Percentiles rank a stretch among this genome's conserved stretches.
Evolutionary conservation across 2,329 filamentous ascomycete species (phyloP).

Genomic region (Colletotrichum echinochloae): DNA sequence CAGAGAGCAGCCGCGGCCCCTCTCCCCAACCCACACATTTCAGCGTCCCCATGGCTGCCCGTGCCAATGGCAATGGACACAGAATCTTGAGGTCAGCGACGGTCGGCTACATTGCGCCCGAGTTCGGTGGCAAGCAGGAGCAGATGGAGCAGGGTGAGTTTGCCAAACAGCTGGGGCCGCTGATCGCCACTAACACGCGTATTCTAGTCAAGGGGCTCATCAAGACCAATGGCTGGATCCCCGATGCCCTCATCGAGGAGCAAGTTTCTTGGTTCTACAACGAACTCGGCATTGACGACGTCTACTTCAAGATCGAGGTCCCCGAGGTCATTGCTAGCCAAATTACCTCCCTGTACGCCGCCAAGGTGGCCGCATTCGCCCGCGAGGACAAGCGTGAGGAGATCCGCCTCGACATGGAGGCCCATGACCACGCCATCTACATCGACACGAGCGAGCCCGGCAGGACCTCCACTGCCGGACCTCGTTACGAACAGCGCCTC

Average conservation of each 20-base stretch:
- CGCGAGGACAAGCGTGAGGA: constrained; percentile 94
- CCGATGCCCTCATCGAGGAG: constrained; percentile 81
- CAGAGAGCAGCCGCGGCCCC: constrained; percentile 70
- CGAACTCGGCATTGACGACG: constrained; percentile 96
- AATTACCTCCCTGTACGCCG: constrained; percentile 95
- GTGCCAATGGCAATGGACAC: constrained; percentile 70
- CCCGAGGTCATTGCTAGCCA: constrained; percentile 91
- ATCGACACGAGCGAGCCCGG: constrained; percentile 97
- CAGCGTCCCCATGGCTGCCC: constrained; percentile 71
- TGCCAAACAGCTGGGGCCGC: neutral
- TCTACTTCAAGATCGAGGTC: constrained; percentile 94
- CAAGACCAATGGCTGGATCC: constrained; percentile 85
- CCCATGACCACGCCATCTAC: constrained; percentile 94
- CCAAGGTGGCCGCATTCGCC: constrained; percentile 93
- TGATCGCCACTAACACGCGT: constrained; percentile 1
- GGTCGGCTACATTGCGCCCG: constrained; percentile 93
- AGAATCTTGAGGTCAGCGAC: constrained; percentile 87
- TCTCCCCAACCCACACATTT: constrained; percentile 92
- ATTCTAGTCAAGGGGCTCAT: constrained; percentile 81
- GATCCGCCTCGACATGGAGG: constrained; percentile 96
- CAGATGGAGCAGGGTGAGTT: constrained; percentile 84
- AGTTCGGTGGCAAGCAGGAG: constrained; percentile 90
- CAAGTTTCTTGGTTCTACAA: constrained; percentile 98
- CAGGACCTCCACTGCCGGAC: constrained; percentile 78
- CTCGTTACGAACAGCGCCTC: constrained; percentile 93